Base-by-base conservation (phyloP, 2,329 filamentous ascomycete genomes). In the Lizonia empirigonia region DNA sequence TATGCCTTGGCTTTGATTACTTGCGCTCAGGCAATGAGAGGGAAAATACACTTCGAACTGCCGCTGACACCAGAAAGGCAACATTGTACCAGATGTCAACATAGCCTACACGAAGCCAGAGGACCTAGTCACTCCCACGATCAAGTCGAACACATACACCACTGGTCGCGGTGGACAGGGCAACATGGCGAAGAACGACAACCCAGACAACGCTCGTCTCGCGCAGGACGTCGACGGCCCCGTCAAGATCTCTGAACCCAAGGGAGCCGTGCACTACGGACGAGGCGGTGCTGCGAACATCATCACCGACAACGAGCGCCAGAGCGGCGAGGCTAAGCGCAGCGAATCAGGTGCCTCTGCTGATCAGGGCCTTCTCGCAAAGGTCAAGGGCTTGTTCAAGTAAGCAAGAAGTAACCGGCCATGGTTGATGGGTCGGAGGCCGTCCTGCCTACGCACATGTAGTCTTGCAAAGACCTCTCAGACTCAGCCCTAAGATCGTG, bases 151-250 rank as follows among this genome's bases (percentile, higher is more conserved):
- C n/a, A 80, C 90, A 59, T 91, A 93, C 69, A 96, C 92, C 16
- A 97, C 92, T 3, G 92, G 92, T 49, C 89, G 92, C 42, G 92
- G 92, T 48, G 92, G 92, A 55, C 86, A 84, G 4, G 91, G 91
- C 53, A 96, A 96, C 78, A 96, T 96, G 88, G 85, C 88, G 38
- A 86, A 87, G 69, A 85, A 84, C 56, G 87, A 94, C 63, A 85
- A 77, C 56, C 81, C 84, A 7, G 80, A 82, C 56, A 69, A 90
- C 69, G 90, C 92, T 27, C 87, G 92, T 57, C 80, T 85, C 46
- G 86, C 86, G 33, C 93, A 97, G 74, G 92, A 97, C 65, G 90
- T 97, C 54, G 85, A 87, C 53, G 83, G 85, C 5, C 62, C 65
- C 8, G 59, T 59, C 2, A 62, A 65, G 52, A 35, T 52, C 37